Conservation (phyloP, 2,329 filamentous ascomycete genomes). For the Graphilbum fragrans region DNA sequence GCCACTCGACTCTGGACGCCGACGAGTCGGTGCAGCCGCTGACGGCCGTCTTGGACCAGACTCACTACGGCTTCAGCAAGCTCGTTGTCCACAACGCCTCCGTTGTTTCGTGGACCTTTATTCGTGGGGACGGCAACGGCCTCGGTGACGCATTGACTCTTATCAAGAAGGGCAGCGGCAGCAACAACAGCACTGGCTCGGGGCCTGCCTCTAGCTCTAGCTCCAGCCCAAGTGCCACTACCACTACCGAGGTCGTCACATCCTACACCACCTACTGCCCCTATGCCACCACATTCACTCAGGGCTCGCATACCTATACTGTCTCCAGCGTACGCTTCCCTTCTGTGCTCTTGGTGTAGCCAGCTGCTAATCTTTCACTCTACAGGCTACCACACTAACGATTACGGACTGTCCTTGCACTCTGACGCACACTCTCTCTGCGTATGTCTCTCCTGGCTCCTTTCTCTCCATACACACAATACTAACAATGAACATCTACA, state of each 20-base stretch:
- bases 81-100: slow-evolving; percentile 20
- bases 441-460: not conserved
- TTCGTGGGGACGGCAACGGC: slow-evolving; percentile 26
- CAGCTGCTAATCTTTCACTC: not conserved
- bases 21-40: slow-evolving; percentile 23
- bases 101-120: slow-evolving; percentile 17
- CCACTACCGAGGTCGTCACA: not conserved
- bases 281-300: not conserved
- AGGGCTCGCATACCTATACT: not conserved
- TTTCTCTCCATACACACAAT: not conserved
- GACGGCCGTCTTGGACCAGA: slow-evolving; percentile 30
- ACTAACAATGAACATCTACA: not conserved
- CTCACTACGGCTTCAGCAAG: slow-evolving; percentile 36
- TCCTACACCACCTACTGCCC: not conserved
- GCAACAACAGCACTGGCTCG: not conserved
- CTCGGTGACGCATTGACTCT: slow-evolving; percentile 23
- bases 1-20: slow-evolving; percentile 26
- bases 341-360: not conserved
- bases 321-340: not conserved
- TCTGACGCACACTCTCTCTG: not conserved
- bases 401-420: not conserved
- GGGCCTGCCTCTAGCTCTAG: too few species aligned
- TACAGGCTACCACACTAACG: not conserved
- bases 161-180: slow-evolving; percentile 5
- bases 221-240: too few species aligned